A percentile compares a stretch with the other conserved stretches of the same genome.
Conservation (phyloP, 1,284 basidiomycete genomes). For the Sparassis latifolia region DNA sequence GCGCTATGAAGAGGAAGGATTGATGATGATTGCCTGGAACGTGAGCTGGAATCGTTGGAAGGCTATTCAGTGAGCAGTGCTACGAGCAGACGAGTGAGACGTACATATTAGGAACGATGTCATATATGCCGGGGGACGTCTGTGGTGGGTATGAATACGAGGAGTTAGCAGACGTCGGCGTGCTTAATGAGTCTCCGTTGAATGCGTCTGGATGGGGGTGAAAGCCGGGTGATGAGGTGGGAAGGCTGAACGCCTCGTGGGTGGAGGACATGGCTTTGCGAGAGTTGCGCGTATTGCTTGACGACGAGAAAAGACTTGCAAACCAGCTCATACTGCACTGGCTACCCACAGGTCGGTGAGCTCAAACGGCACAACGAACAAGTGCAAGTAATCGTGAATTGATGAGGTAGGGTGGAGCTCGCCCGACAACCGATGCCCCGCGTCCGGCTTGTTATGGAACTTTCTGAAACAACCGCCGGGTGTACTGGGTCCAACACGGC, state of each 20-base stretch:
- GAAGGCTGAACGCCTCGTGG: constrained; percentile 74
- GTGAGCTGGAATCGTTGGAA: constrained; percentile 28
- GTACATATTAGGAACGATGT: constrained; percentile 55
- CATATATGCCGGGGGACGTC: constrained; percentile 42
- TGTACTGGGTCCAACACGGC: no score
- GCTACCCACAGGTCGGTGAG: constrained; percentile 3
- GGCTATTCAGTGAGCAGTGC: constrained; percentile 3
- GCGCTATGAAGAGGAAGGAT: constrained; percentile 58
- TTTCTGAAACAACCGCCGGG: constrained; percentile 1
- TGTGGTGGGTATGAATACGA: constrained; percentile 73
- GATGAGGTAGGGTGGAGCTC: constrained; percentile 4
- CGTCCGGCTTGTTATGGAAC: background rate
- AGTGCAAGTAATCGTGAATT: background rate
- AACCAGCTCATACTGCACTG: constrained; percentile 60
- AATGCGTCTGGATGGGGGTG: constrained; percentile 50
- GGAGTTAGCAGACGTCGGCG: constrained; percentile 40
- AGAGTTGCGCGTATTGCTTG: constrained; percentile 42
- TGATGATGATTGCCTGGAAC: constrained; percentile 48
- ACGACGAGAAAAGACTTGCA: constrained; percentile 48
- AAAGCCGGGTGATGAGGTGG: constrained; percentile 58
- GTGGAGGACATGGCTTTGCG: constrained; percentile 63
- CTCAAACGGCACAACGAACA: background rate
- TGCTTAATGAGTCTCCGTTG: constrained; percentile 43
- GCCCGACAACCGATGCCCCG: background rate
- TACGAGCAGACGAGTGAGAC: constrained; percentile 19